These are phyloP conservation scores for Musa itinerans DNA, from an alignment of 176 grass and related monocot species.

Conservation along the genomic window DNA sequence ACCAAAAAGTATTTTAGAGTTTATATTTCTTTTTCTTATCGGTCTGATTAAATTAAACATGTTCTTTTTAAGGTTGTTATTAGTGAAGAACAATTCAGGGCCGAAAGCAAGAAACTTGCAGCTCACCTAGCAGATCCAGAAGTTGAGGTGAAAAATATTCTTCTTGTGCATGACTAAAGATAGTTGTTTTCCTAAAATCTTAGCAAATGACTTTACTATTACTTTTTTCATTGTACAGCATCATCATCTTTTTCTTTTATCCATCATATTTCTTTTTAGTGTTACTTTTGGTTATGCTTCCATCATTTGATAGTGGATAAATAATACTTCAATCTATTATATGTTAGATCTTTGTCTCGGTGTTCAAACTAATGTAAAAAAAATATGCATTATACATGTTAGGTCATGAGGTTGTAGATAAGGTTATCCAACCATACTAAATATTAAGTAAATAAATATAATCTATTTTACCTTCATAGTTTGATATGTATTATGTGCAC, in stretches of 20 bases:
- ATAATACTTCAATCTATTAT: neutral
- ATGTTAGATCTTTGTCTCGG: neutral
- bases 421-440: no score
- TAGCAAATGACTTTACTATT: neutral
- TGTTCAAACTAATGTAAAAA: neutral
- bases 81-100: conserved; percentile 80
- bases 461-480: no score
- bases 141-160: conserved; percentile 50
- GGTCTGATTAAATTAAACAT: conserved; percentile 13
- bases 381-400: no score
- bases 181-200: neutral
- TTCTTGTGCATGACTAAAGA: neutral
- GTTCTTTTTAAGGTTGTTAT: conserved; percentile 52
- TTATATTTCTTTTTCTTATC: conserved; percentile 7
- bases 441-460: no score
- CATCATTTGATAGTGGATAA: conserved; percentile 2
- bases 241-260: neutral
- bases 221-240: neutral
- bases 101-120: conserved; percentile 81
- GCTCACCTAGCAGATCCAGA: conserved; percentile 87
- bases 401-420: no score
- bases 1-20: neutral
- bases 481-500: no score
- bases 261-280: neutral
- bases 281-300: neutral